Evolutionary conservation across 2,329 filamentous ascomycete species (phyloP), one percentile per base, ranked within the genome.

Genomic region (Talaromyces sp.): DNA sequence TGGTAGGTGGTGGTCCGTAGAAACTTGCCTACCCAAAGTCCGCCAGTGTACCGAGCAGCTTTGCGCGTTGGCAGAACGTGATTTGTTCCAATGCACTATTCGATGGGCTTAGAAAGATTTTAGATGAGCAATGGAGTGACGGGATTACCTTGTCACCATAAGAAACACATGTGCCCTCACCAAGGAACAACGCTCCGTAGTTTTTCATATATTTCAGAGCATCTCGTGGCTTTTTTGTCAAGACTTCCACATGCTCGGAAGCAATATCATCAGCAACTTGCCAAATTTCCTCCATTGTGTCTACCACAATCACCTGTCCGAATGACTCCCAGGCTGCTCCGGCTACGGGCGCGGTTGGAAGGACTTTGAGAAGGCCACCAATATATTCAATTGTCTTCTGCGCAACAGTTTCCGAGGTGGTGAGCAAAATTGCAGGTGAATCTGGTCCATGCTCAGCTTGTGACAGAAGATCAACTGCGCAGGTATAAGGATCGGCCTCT

Each of bases 21-120:
- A 63, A 75, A 83, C 66, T 83, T 83, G n/a, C 81, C 81, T 2
- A 83, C 81, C 81, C 81, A 83, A 3, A 83, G 71, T 1, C 81
- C 81, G 2, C 81, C 81, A 0, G 81, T 84, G 64, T 80, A 84
- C 2, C 78, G 68, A 0, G 78, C 77, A 0, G 80, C 80, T 21
- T 75, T 75, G 1, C 75, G 71, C 0, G 81, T 84, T 0, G 82
- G 81, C 0, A 84, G 71, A 2, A 84, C 81, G 64, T 83, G 81
- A 65, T 83, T 84, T 2, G 81, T 84, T 1, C 81, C 81, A 61
- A 84, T 84, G 13, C 35, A 38, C 35, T 38, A 38, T n/a, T 38
- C 2, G 35, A 38, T 6, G 35, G 14, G 14, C 2, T n/a, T n/a
- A 38, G 35, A 8, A n/a, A n/a, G 35, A 9, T 3, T 6, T 38